Base-by-base conservation (phyloP, 2,329 filamentous ascomycete genomes). In the Pseudogymnoascus sp. region DNA sequence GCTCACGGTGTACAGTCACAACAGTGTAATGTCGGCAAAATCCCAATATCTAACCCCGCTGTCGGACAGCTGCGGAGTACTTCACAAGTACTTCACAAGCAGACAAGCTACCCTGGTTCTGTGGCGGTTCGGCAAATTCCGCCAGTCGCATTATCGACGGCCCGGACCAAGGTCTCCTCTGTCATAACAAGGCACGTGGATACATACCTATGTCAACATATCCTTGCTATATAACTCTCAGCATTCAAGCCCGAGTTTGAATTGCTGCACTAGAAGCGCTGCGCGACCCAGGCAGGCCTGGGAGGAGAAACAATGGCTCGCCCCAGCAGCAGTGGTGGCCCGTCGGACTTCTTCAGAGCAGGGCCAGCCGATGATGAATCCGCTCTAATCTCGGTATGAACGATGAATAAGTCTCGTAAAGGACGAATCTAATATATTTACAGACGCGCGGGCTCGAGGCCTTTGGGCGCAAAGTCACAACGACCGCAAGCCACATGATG, bases 401-500 rank as follows among this genome's bases (percentile, higher is more conserved):
- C 4, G 47, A 17, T 9, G 15, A 17, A 54, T 5, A 21, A 17
- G n/a, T 54, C 29, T 17, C 17, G 33, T 26, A 24, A n/a, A 33
- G 35, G 8, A 31, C 17, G 21, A 17, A 17, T 26, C 36, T 29
- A 37, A 61, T 24, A 33, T 41, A 58, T 17, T 40, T 47, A 59
- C 68, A 96, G 92, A 86, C 90, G 61, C 88, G 91, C 69, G 90
- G 94, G 66, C 79, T 97, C 69, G 92, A 97, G 77, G 89, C 90
- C 61, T 97, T 99, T 75, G 86, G 92, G 67, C 87, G 93, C 72
- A 99, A 97, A 77, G 92, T 97, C 65, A 94, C 92, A 31, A 91
- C 91, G 29, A 97, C 94, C 17, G 94, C 94, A 62, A 90, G 86
- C 70, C 92, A 96, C 74, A 81, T 99, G 67, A 96, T 97, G 70